phyloP scores from a whole-genome alignment of 177 flowering plant species.

The Vitis hybrid region DNA sequence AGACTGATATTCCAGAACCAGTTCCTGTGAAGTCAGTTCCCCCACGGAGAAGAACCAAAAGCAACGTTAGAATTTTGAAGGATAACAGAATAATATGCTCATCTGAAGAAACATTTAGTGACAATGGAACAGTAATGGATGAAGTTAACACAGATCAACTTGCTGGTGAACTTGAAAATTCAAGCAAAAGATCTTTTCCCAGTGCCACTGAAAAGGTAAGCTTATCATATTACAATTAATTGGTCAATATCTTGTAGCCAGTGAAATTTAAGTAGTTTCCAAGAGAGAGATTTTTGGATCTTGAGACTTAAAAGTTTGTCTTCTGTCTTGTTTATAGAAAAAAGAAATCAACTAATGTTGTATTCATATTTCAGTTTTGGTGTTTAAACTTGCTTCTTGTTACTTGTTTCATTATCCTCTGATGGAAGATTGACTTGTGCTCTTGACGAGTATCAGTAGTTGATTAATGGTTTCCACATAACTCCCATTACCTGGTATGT shows the following conservation, averaged over 20 bases:
- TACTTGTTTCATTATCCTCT: background rate
- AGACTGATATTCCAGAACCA: constrained; percentile 35
- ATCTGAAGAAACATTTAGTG: constrained; percentile 31
- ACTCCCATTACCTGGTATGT: background rate
- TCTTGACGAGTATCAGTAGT: background rate
- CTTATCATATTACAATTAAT: background rate
- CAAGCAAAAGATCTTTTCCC: constrained; percentile 14
- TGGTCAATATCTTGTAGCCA: background rate
- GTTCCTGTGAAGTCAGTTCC: constrained; percentile 57
- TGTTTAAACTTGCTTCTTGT: background rate
- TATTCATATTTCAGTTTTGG: background rate
- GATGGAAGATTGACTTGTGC: background rate
- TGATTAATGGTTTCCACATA: background rate
- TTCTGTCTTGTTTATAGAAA: background rate
- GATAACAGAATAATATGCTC: constrained; percentile 33
- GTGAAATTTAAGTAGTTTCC: background rate
- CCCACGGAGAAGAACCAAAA: constrained; percentile 57
- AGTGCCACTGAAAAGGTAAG: constrained; percentile 42
- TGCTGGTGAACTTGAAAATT: constrained; percentile 22
- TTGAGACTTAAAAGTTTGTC: background rate
- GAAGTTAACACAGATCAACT: constrained; percentile 20
- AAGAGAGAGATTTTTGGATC: too few relatives aligned
- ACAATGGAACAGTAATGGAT: constrained; percentile 29
- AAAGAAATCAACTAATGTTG: background rate
- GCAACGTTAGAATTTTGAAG: constrained; percentile 44